A percentile compares a stretch with the other conserved stretches of the same genome.
Evolutionary conservation across 768 basidiomycete species (phyloP).

Genomic region (Leccinum imitatum): DNA sequence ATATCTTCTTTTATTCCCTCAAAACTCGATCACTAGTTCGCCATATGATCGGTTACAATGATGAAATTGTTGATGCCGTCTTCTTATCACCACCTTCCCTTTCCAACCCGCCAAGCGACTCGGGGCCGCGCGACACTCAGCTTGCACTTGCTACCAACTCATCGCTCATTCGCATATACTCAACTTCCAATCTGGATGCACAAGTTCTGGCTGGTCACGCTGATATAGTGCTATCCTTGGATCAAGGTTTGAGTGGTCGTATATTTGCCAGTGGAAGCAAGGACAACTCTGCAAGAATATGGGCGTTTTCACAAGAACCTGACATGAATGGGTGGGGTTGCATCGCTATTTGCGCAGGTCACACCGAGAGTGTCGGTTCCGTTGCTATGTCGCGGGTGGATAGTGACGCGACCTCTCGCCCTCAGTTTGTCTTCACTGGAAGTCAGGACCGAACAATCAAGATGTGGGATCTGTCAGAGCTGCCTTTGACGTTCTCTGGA

Average conservation of each 20-base stretch:
- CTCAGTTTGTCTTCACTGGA: constrained; percentile 86
- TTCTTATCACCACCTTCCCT: constrained; percentile 58
- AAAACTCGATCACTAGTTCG: constrained; percentile 60
- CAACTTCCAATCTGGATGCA: constrained; percentile 71
- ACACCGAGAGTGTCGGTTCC: constrained; percentile 91
- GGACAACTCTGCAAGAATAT: constrained; percentile 84
- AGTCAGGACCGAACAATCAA: constrained; percentile 98
- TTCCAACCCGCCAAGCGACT: constrained; percentile 17
- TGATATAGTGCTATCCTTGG: constrained; percentile 88
- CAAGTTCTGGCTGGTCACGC: constrained; percentile 85
- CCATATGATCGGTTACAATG: constrained; percentile 95
- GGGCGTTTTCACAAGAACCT: constrained; percentile 46
- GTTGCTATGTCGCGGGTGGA: constrained; percentile 68
- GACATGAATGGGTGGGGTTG: constrained; percentile 48
- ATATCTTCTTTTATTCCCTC: constrained; percentile 89
- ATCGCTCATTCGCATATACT: constrained; percentile 89
- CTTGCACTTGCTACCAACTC: constrained; percentile 98
- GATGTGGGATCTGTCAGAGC: constrained; percentile 87
- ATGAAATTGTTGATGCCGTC: constrained; percentile 90
- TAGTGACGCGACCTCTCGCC: constrained; percentile 25
- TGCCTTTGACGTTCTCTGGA: constrained; percentile 36
- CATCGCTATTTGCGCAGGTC: constrained; percentile 87
- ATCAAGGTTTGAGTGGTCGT: constrained; percentile 61
- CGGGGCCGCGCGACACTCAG: constrained; percentile 54
- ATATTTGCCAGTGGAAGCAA: constrained; percentile 91